phyloP scores from a whole-genome alignment of 345 rosid genomes.

The Theobroma cacao region DNA sequence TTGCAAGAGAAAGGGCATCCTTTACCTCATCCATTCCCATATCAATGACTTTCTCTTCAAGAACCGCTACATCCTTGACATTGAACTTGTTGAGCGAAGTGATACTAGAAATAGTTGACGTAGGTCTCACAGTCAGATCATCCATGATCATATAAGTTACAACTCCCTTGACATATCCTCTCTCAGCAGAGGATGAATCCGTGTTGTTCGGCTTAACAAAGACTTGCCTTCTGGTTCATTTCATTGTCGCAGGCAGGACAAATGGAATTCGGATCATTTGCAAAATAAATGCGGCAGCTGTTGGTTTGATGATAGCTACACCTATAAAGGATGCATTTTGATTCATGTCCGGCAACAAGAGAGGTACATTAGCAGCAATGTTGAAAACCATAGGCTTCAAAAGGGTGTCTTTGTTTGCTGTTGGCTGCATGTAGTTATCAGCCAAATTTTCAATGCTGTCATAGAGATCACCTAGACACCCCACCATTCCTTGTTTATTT shows the following conservation, averaged over 20 bases:
- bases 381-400: background rate
- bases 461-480: conserved; percentile 6
- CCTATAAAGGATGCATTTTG: background rate
- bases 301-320: background rate
- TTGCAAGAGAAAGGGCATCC: too few species aligned
- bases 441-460: background rate
- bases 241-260: background rate
- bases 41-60: conserved; percentile 3
- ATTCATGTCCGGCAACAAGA: background rate
- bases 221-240: background rate
- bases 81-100: background rate
- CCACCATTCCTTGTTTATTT: background rate
- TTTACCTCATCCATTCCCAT: background rate
- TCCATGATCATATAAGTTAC: background rate
- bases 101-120: background rate
- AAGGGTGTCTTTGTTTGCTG: background rate
- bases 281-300: background rate
- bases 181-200: background rate
- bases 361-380: background rate
- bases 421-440: background rate
- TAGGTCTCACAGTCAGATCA: background rate
- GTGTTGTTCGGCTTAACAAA: background rate
- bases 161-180: conserved; percentile 4
- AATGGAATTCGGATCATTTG: background rate
- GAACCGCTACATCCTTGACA: background rate